These are phyloP conservation scores for Lasiodiplodia citricola DNA, from an alignment of 2,329 filamentous ascomycete species.

Conservation along the genomic window DNA sequence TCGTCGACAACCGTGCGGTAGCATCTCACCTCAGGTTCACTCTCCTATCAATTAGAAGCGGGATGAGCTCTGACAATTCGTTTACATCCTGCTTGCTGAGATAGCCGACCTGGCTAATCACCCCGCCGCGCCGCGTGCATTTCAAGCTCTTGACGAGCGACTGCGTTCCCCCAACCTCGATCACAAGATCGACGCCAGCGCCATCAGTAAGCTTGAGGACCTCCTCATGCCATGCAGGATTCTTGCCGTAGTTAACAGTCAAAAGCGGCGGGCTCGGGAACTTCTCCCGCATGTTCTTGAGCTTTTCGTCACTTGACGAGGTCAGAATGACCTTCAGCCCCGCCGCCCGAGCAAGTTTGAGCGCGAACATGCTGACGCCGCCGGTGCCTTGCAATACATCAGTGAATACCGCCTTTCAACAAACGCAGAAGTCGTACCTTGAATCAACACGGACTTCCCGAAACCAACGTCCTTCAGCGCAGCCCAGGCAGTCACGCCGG, in stretches of 20 bases:
- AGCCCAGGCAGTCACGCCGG: neutral
- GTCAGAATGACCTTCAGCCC: neutral
- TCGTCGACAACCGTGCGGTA: neutral
- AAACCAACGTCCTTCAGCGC: neutral
- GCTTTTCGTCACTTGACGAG: conserved; percentile 4
- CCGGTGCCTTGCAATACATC: neutral
- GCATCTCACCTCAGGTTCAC: neutral
- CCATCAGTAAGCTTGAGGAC: conserved; percentile 51
- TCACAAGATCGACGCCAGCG: conserved; percentile 49
- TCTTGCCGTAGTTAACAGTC: conserved; percentile 57
- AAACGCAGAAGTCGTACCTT: conserved; percentile 9
- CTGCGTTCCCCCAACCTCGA: conserved; percentile 46
- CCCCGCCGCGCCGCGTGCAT: neutral
- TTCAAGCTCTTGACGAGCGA: conserved; percentile 6
- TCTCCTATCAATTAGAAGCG: neutral
- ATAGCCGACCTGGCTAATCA: conserved; percentile 5
- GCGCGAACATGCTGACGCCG: conserved; percentile 1
- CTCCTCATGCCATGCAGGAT: conserved; percentile 52
- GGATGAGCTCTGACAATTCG: neutral
- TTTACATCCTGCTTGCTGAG: conserved; percentile 3
- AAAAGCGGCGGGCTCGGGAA: neutral
- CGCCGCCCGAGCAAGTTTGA: neutral
- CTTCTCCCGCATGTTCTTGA: neutral
- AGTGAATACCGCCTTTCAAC: neutral
- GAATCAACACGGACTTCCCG: conserved; percentile 23